Conservation (phyloP, 2,329 filamentous ascomycete species). For the Calonectria montana region DNA sequence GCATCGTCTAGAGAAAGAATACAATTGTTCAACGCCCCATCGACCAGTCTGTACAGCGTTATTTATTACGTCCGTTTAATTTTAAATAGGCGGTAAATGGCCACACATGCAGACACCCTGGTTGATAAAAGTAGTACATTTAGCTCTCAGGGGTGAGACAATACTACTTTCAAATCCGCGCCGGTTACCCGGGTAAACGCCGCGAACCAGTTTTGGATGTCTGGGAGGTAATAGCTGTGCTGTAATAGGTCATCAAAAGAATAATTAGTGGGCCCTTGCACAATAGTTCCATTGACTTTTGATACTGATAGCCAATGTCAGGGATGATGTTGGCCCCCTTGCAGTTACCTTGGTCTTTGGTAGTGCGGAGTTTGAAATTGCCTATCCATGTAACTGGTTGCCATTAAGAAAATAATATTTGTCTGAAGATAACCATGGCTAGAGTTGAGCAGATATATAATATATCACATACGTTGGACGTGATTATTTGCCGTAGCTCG, state of each 20-base stretch:
- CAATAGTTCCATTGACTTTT: background rate
- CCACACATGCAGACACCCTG: background rate
- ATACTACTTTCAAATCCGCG: background rate
- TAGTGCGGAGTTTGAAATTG: background rate
- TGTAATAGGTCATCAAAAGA: background rate
- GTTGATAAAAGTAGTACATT: background rate
- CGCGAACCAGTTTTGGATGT: background rate
- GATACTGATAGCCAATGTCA: background rate
- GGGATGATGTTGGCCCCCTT: background rate
- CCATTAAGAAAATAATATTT: background rate
- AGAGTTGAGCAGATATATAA: background rate
- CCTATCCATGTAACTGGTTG: background rate
- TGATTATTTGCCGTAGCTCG: background rate
- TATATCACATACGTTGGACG: background rate
- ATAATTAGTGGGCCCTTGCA: background rate
- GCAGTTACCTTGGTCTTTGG: background rate
- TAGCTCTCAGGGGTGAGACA: background rate
- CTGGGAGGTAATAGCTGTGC: background rate
- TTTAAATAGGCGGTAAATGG: background rate
- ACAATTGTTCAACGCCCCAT: background rate
- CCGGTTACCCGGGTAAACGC: background rate
- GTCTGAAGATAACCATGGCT: no score
- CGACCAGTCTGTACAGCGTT: background rate
- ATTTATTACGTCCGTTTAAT: background rate
- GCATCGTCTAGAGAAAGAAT: background rate